Conservation (phyloP, 208 protist genomes). For the Wallacemonas sp. region DNA sequence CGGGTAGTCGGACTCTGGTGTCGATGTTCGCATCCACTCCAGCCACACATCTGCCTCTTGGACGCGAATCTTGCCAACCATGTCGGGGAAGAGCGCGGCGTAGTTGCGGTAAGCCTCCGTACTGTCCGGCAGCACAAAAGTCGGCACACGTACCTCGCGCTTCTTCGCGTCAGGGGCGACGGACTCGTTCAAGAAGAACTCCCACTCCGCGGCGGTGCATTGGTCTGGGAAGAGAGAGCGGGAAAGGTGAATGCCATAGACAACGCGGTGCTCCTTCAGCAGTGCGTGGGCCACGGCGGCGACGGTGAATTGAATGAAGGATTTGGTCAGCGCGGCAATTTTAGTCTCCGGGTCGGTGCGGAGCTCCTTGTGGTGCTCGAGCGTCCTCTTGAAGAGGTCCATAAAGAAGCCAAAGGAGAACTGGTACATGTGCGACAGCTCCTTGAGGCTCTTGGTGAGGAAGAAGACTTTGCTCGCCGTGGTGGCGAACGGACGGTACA, state of each 20-base stretch:
- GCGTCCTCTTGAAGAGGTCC: conserved; percentile 70
- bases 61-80: conserved; percentile 69
- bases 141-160: conserved; percentile 73
- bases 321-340: conserved; percentile 70
- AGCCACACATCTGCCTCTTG: conserved; percentile 92
- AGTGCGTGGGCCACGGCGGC: conserved; percentile 85
- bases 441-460: conserved; percentile 85
- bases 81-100: conserved; percentile 70
- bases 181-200: conserved; percentile 89
- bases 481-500: conserved; percentile 93
- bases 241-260: conserved; percentile 95
- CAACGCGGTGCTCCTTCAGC: conserved; percentile 95
- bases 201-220: conserved; percentile 88
- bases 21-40: conserved; percentile 87
- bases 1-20: conserved; percentile 89
- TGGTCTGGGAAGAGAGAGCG: conserved; percentile 68
- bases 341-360: conserved; percentile 85
- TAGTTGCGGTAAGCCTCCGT: conserved; percentile 76
- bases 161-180: conserved; percentile 59
- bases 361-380: conserved; percentile 63
- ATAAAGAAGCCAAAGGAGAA: conserved; percentile 95
- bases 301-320: conserved; percentile 87
- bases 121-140: conserved; percentile 89
- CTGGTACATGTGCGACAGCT: conserved; percentile 97
- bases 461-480: conserved; percentile 93